These are phyloP conservation scores for Aspergillus latus DNA, from an alignment of 2,329 filamentous ascomycete species.

Conservation along the genomic window DNA sequence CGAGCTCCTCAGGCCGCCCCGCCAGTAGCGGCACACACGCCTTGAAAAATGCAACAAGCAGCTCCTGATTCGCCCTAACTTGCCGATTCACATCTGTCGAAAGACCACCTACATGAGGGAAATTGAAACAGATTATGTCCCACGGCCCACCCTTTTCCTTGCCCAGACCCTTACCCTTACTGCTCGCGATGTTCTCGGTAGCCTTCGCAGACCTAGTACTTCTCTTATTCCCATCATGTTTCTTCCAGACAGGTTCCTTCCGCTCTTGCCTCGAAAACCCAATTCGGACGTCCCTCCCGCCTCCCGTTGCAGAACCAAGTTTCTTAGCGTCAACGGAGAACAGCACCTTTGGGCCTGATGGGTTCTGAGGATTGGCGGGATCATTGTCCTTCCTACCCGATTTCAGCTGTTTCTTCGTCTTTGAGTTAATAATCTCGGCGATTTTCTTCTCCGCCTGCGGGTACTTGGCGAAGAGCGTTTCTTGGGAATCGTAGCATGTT, in stretches of 20 bases:
- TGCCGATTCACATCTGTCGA: slow-evolving; percentile 92
- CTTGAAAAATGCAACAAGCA: slow-evolving; percentile 52
- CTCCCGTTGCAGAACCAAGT: slow-evolving; percentile 36
- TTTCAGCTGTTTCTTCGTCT: slow-evolving; percentile 5
- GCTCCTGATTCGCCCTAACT: slow-evolving; percentile 80
- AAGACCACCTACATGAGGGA: slow-evolving; percentile 91
- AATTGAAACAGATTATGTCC: slow-evolving; percentile 90
- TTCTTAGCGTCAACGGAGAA: slow-evolving; percentile 49
- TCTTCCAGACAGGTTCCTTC: slow-evolving; percentile 32
- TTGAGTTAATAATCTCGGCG: slow-evolving; percentile 37
- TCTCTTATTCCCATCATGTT: background rate
- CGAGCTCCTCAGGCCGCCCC: slow-evolving; percentile 22
- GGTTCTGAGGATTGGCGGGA: background rate
- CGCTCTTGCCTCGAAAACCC: slow-evolving; percentile 34
- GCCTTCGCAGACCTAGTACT: background rate
- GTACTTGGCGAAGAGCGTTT: slow-evolving; percentile 66
- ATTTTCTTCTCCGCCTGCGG: slow-evolving; percentile 66
- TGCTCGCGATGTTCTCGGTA: background rate
- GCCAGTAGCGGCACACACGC: slow-evolving; percentile 44
- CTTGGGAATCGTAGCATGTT: slow-evolving; percentile 47
- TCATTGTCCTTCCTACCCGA: background rate
- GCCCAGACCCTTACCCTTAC: background rate
- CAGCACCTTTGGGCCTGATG: slow-evolving; percentile 32
- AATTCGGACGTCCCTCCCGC: slow-evolving; percentile 47
- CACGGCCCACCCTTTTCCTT: slow-evolving; percentile 48